These are phyloP conservation scores for Allium sativum DNA, from an alignment of 106 monocot species.

Conservation along the genomic window DNA sequence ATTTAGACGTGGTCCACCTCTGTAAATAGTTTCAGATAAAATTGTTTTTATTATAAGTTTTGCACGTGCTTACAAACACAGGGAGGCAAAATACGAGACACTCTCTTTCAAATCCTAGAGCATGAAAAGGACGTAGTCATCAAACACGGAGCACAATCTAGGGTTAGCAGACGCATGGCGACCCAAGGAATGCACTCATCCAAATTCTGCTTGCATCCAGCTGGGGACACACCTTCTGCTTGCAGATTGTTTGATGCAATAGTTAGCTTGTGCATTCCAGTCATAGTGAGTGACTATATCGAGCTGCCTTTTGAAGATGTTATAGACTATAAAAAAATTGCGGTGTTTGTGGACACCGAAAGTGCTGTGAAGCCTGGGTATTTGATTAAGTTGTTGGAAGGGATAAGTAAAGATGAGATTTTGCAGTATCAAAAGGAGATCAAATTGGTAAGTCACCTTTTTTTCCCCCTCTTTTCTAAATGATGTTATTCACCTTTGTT, in stretches of 20 bases:
- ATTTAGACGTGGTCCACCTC: too few relatives aligned
- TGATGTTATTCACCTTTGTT: too few relatives aligned
- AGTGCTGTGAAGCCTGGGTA: conserved; percentile 51
- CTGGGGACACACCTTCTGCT: conserved; percentile 89
- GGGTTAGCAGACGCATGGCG: conserved; percentile 73
- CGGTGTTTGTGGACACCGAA: conserved; percentile 61
- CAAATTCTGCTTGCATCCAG: conserved; percentile 85
- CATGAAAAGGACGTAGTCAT: conserved; percentile 56
- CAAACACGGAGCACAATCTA: conserved; percentile 84
- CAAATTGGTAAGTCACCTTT: conserved; percentile 32
- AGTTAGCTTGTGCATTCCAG: conserved; percentile 82
- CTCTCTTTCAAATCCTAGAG: conserved; percentile 70
- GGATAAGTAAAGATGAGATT: conserved; percentile 32
- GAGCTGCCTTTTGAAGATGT: conserved; percentile 88
- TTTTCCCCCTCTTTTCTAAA: neutral
- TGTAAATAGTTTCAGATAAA: too few relatives aligned
- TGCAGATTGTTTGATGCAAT: conserved; percentile 87
- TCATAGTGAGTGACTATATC: conserved; percentile 76
- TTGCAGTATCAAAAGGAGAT: conserved; percentile 67
- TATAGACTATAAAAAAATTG: conserved; percentile 71
- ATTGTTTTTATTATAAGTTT: too few relatives aligned
- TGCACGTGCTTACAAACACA: conserved; percentile 3
- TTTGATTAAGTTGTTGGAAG: conserved; percentile 30
- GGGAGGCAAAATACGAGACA: conserved; percentile 88
- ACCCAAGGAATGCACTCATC: conserved; percentile 80